A percentile compares a stretch with the other conserved stretches of the same genome.
Evolutionary conservation across 2,329 filamentous ascomycete genomes (phyloP).

Genomic region (Mariannaea elegans): DNA sequence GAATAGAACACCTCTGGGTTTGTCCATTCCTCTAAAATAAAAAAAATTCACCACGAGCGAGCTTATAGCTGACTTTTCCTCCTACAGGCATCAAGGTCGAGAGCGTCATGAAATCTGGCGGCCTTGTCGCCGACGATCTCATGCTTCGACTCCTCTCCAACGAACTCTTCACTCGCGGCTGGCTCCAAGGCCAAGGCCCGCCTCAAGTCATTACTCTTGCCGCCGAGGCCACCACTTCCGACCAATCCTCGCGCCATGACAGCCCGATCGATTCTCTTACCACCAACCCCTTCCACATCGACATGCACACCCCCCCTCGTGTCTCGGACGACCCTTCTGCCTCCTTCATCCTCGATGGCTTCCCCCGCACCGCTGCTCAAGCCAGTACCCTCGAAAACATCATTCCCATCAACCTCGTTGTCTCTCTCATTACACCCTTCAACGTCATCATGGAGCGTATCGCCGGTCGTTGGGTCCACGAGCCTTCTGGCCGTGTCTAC

Average conservation of each 20-base stretch:
- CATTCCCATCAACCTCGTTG: conserved; percentile 93
- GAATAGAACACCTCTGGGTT: conserved; percentile 85
- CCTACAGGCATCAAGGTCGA: conserved; percentile 86
- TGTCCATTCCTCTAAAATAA: conserved; percentile 32
- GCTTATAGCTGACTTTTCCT: background rate
- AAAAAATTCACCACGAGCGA: conserved; percentile 11
- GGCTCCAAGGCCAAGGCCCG: conserved; percentile 68
- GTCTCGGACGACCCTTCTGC: conserved; percentile 76
- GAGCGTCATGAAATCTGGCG: conserved; percentile 84
- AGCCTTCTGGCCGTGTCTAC: conserved; percentile 90
- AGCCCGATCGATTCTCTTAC: conserved; percentile 51
- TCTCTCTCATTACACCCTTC: conserved; percentile 85
- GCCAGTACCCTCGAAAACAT: conserved; percentile 80
- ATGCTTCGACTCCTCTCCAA: conserved; percentile 93
- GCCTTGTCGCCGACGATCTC: conserved; percentile 89
- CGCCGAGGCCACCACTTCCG: conserved; percentile 50
- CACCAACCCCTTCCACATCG: conserved; percentile 49
- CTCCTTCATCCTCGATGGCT: conserved; percentile 95
- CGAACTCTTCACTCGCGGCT: conserved; percentile 85
- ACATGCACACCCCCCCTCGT: conserved; percentile 49
- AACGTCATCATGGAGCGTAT: conserved; percentile 91
- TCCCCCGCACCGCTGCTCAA: conserved; percentile 87
- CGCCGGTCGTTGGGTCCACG: conserved; percentile 91
- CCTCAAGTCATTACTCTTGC: conserved; percentile 63
- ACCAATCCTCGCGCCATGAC: conserved; percentile 48